These are phyloP conservation scores for Cutaneotrichosporon sp. DNA, from an alignment of 1,284 basidiomycete species.

Conservation along the genomic window DNA sequence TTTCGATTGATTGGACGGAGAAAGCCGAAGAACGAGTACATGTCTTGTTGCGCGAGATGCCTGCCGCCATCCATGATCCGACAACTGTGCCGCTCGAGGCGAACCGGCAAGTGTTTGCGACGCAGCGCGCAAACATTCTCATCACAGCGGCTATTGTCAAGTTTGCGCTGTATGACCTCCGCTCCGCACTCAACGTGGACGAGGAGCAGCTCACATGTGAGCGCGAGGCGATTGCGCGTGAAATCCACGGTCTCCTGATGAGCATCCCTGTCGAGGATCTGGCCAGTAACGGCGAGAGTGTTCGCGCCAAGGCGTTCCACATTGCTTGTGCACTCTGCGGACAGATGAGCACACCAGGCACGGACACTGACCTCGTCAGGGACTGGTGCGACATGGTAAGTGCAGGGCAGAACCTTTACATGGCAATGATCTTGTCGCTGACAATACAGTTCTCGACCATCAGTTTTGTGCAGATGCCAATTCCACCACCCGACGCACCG, in stretches of 20 bases:
- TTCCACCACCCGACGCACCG: conserved; percentile 29
- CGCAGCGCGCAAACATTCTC: conserved; percentile 43
- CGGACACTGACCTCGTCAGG: conserved; percentile 41
- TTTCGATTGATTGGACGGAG: conserved; percentile 23
- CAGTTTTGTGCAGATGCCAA: conserved; percentile 47
- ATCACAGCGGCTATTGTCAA: conserved; percentile 46
- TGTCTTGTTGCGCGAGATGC: conserved; percentile 31
- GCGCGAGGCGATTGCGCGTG: conserved; percentile 40
- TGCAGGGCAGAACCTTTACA: too few species aligned
- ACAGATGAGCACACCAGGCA: conserved; percentile 26
- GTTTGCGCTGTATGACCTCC: conserved; percentile 45
- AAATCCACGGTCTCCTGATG: conserved; percentile 44
- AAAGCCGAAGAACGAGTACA: conserved; percentile 38
- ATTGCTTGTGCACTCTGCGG: conserved; percentile 44
- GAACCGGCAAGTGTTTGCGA: conserved; percentile 36
- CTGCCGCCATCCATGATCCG: conserved; percentile 33
- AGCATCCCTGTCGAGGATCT: conserved; percentile 46
- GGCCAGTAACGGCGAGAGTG: conserved; percentile 47
- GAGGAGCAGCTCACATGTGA: conserved; percentile 37
- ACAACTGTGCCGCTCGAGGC: conserved; percentile 18
- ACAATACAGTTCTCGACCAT: conserved; percentile 41
- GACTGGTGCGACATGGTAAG: conserved; percentile 48
- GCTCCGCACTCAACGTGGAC: conserved; percentile 33
- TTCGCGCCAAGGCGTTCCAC: conserved; percentile 46
- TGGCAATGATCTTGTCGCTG: background rate